Evolutionary conservation across 2,329 filamentous ascomycete genomes (phyloP), one percentile per base, ranked within the genome.

Genomic region (Mollisia scopiformis): DNA sequence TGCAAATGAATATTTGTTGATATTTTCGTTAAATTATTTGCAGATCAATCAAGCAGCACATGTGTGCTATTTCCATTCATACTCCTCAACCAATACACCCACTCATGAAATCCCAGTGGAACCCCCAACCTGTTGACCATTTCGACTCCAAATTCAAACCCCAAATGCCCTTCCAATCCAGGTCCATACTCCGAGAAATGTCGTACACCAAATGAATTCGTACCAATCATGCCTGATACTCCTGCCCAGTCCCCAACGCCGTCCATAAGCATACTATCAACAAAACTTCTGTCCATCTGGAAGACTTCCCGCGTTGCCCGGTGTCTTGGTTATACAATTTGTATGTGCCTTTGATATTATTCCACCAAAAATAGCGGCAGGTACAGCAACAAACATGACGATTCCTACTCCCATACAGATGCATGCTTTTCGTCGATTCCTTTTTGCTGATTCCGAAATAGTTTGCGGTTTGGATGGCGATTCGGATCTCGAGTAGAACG

Each of bases 391-490:
- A 23, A 49, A 37, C 13, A 49, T 19, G 2, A 57, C 19, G 6
- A 57, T 25, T 31, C n/a, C 41, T 6, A 57, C 31, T 6, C 19
- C 55, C 19, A 57, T 50, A 25, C 41, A 49, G n/a, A 57, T 57
- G 16, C 28, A 50, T 28, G 41, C 55, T 5, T 57, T 35, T 21
- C 41, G 14, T 50, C 23, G 37, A 21, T 50, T 57, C 31, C 55
- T 19, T 28, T 54, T 54, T 7, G 16, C 27, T 31, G 14, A 11
- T 13, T 31, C 49, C n/a, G 31, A 3, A 33, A 16, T 47, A 28
- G 16, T 47, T 13, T 27, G 10, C 16, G 43, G 43, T 27, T 47
- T 47, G 6, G 43, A 47, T 13, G 43, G 43, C 21, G 43, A 28
- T 47, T 47, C 43, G 23, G 43, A 27, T 47, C 43, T 47, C 2